phyloP scores from a whole-genome alignment of 1,139 yeast genomes.

The Meyerozyma smithsonii region DNA sequence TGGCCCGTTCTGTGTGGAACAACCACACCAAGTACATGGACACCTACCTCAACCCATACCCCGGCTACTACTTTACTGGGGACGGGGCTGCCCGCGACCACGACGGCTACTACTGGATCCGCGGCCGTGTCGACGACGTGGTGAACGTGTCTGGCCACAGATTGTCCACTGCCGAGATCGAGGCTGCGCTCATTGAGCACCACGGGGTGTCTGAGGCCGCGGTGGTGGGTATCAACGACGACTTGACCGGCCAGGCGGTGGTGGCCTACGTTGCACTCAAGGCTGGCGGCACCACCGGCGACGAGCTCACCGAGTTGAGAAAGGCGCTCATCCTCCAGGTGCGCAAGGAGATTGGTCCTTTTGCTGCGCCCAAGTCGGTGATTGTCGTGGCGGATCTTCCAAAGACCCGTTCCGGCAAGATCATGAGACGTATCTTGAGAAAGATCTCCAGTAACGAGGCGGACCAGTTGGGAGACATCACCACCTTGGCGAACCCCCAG shows the following conservation, averaged over 20 bases:
- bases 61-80: slow-evolving; percentile 96
- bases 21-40: slow-evolving; percentile 88
- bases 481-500: slow-evolving; percentile 86
- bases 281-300: slow-evolving; percentile 43
- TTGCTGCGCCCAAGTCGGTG: slow-evolving; percentile 94
- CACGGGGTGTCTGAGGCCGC: slow-evolving; percentile 85
- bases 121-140: slow-evolving; percentile 98
- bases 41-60: slow-evolving; percentile 92
- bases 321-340: slow-evolving; percentile 83
- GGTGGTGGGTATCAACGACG: slow-evolving; percentile 91
- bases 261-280: slow-evolving; percentile 90
- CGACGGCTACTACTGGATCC: slow-evolving; percentile 97
- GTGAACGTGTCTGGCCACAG: slow-evolving; percentile 98
- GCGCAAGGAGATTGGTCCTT: slow-evolving; percentile 94
- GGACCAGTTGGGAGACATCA: slow-evolving; percentile 88
- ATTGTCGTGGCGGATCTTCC: slow-evolving; percentile 88
- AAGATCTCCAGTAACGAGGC: slow-evolving; percentile 87
- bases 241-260: slow-evolving; percentile 96
- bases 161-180: slow-evolving; percentile 95
- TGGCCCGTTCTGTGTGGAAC: slow-evolving; percentile 95
- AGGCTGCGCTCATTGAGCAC: slow-evolving; percentile 83
- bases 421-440: slow-evolving; percentile 96
- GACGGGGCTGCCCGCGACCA: slow-evolving; percentile 98
- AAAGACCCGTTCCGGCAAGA: slow-evolving; percentile 97
- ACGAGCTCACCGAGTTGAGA: slow-evolving; percentile 65